phyloP scores from a whole-genome alignment of 306 rosid species.

The Cicer pinnatifidum region DNA sequence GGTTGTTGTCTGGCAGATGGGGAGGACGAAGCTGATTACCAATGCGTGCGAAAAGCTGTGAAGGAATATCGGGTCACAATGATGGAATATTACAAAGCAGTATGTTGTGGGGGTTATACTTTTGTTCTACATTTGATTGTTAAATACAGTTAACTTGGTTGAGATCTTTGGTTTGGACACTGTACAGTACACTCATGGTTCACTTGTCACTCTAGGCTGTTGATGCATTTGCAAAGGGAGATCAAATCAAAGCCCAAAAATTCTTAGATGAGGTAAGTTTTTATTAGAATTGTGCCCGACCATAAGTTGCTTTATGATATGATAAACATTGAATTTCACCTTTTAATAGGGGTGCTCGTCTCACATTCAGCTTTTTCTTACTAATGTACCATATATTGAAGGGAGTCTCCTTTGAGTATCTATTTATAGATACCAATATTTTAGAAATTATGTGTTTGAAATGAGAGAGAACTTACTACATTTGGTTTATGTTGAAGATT shows the following conservation, averaged over 20 bases:
- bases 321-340: constrained; percentile 10
- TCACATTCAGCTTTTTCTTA: background rate
- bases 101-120: constrained; percentile 50
- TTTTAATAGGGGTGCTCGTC: background rate
- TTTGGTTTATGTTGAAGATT: constrained; percentile 27
- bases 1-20: constrained; percentile 52
- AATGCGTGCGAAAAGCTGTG: constrained; percentile 68
- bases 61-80: constrained; percentile 68
- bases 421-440: constrained; percentile 22
- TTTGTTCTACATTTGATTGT: constrained; percentile 39
- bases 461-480: constrained; percentile 2
- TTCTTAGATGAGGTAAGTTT: constrained; percentile 64
- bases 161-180: constrained; percentile 35
- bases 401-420: constrained; percentile 10
- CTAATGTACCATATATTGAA: background rate
- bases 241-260: constrained; percentile 60
- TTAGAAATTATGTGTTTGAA: constrained; percentile 4
- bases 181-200: constrained; percentile 44
- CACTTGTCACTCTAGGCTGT: constrained; percentile 64
- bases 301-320: constrained; percentile 30
- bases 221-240: constrained; percentile 67
- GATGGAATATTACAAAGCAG: constrained; percentile 81
- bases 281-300: constrained; percentile 27
- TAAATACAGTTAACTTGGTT: constrained; percentile 16
- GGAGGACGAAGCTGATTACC: constrained; percentile 67